phyloP scores from a whole-genome alignment of 2,329 filamentous ascomycete genomes.

The Monosporascus sp. region DNA sequence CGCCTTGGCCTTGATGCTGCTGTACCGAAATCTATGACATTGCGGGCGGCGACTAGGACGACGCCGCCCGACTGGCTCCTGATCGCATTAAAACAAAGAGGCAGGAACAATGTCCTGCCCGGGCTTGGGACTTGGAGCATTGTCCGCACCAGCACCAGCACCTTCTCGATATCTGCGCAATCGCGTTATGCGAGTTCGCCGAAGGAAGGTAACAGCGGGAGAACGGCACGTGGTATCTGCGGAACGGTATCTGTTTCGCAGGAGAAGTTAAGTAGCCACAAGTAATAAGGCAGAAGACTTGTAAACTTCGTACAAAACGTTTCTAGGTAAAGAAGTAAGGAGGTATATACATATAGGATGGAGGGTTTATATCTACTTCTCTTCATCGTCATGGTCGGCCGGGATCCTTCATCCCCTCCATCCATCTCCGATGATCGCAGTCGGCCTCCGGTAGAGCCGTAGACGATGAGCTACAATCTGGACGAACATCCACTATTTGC shows the following conservation, averaged over 20 bases:
- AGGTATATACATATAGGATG: neutral
- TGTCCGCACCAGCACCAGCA: slow-evolving; percentile 5
- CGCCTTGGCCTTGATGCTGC: slow-evolving; percentile 11
- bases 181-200: no score
- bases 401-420: slow-evolving; percentile 6
- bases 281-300: no score
- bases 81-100: slow-evolving; percentile 12
- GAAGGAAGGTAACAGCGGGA: no score
- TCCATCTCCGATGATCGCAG: slow-evolving; percentile 23
- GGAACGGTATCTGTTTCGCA: no score
- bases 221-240: no score
- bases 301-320: no score
- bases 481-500: neutral
- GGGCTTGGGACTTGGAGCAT: slow-evolving; percentile 18
- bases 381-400: slow-evolving; percentile 4
- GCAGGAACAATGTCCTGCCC: slow-evolving; percentile 17
- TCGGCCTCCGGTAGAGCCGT: slow-evolving; percentile 6
- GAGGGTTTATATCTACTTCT: slow-evolving; percentile 10
- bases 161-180: neutral
- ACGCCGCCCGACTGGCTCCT: slow-evolving; percentile 13
- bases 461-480: slow-evolving; percentile 4
- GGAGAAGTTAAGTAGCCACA: no score
- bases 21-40: slow-evolving; percentile 10
- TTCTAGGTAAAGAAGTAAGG: no score
- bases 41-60: slow-evolving; percentile 10